phyloP scores from a whole-genome alignment of 1,284 basidiomycete genomes.

The Rhodotorula sp. region DNA sequence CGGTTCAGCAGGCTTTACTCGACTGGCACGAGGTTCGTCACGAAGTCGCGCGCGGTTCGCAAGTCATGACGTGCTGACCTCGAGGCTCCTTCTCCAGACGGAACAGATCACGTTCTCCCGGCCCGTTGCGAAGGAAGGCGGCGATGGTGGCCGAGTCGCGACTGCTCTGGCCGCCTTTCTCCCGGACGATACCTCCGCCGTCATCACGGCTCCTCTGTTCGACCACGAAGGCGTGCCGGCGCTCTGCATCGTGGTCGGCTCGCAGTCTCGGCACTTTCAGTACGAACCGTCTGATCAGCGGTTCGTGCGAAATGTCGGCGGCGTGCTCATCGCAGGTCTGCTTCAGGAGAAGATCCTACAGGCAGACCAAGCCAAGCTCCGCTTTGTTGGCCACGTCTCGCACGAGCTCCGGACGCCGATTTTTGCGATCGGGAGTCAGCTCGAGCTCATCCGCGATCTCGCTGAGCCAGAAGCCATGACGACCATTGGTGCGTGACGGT shows the following conservation, averaged over 20 bases:
- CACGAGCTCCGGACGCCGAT: constrained; percentile 46
- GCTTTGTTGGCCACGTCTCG: constrained; percentile 39
- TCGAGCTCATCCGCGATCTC: constrained; percentile 40
- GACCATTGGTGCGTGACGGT: neutral
- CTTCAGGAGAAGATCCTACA: constrained; percentile 16
- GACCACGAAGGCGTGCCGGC: constrained; percentile 29
- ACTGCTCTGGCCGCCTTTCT: neutral
- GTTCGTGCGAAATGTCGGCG: constrained; percentile 5
- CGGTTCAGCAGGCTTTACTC: neutral
- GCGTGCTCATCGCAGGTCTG: constrained; percentile 25
- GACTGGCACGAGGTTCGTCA: constrained; percentile 1
- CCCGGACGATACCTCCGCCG: constrained; percentile 3
- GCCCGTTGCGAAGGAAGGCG: neutral
- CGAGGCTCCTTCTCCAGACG: neutral
- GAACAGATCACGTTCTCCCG: neutral
- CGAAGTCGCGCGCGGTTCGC: too few relatives aligned
- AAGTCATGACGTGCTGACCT: too few relatives aligned
- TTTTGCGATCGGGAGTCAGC: constrained; percentile 42
- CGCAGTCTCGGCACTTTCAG: neutral
- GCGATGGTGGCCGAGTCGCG: neutral
- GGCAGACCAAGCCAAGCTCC: constrained; percentile 45
- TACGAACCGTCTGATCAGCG: constrained; percentile 22
- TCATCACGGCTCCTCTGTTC: constrained; percentile 12
- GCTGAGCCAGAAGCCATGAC: constrained; percentile 3
- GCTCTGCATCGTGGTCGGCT: constrained; percentile 19